These are phyloP conservation scores for Cymbopogon flexuosus DNA, from an alignment of 202 grass and related monocot species.

Conservation along the genomic window DNA sequence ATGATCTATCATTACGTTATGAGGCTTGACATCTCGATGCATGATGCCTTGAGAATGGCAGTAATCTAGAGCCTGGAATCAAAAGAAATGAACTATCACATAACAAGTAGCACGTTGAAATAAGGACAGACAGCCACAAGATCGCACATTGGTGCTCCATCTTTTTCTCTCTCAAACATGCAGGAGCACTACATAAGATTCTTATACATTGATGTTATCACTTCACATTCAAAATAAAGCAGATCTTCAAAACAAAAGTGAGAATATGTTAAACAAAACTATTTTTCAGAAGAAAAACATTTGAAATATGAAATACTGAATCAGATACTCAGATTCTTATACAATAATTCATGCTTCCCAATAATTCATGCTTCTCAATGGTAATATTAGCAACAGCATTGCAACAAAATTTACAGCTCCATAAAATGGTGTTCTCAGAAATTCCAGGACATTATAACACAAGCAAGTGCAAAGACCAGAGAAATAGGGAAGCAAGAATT, in stretches of 20 bases:
- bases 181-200: background rate
- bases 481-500: background rate
- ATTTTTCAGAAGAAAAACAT: background rate
- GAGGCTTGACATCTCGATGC: constrained; percentile 88
- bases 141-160: background rate
- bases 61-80: constrained; percentile 64
- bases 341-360: background rate
- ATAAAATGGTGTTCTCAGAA: constrained; percentile 20
- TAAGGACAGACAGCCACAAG: background rate
- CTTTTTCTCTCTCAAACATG: background rate
- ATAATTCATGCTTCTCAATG: background rate
- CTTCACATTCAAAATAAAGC: constrained; percentile 2
- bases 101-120: constrained; percentile 13
- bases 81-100: constrained; percentile 9
- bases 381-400: background rate
- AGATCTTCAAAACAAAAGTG: background rate
- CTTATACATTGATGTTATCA: background rate
- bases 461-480: background rate
- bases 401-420: background rate
- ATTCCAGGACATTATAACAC: background rate
- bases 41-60: constrained; percentile 83
- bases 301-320: background rate
- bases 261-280: background rate
- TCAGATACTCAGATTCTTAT: background rate
- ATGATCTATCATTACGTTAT: constrained; percentile 91